Base-by-base conservation (phyloP, 2,329 filamentous ascomycete genomes). In the Claviceps cyperi region DNA sequence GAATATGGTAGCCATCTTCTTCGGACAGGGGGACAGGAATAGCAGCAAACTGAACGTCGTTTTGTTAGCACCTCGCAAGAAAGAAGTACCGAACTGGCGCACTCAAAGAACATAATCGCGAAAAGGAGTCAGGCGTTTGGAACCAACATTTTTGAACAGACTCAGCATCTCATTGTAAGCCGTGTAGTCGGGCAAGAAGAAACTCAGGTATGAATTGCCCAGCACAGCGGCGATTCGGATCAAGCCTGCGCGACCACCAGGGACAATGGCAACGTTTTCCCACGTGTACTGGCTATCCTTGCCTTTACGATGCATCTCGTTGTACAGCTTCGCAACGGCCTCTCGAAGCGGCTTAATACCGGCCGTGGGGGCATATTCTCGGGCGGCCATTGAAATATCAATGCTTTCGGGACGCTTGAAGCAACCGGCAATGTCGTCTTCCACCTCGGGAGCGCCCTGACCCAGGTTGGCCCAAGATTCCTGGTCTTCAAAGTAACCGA, bases 141-240 rank as follows among this genome's bases (percentile, higher is more conserved):
- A 21, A 21, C 76, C 58, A 60, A 81, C 80, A 67, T 95, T 95
- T 70, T 86, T 89, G 77, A 97, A 96, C 52, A 96, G 73, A 51
- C 83, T 88, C 70, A 96, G 70, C 90, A 97, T 96, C 73, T 96
- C 90, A 62, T 94, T 95, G 74, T 97, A 97, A 2, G 91, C 91
- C 3, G 90, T 95, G 70, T 96, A 96, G 66, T 96, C 86, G 44
- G 87, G 87, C 63, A 94, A 86, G 69, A 94, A 95, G 76, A 96
- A 96, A 41, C 84, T 87, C 55, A 96, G 75, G 62, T 94, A 94
- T 50, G 89, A 83, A 65, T 94, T 94, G 56, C 91, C 91, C 58
- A 97, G 70, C 5, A 97, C 89, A 48, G 91, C 91, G 19, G 91
- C 91, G 64, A 97, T 96, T 59, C 91, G 81, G 64, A 96, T 96